Conservation (phyloP, 2,329 filamentous ascomycete genomes). For the Xylogone sp. region DNA sequence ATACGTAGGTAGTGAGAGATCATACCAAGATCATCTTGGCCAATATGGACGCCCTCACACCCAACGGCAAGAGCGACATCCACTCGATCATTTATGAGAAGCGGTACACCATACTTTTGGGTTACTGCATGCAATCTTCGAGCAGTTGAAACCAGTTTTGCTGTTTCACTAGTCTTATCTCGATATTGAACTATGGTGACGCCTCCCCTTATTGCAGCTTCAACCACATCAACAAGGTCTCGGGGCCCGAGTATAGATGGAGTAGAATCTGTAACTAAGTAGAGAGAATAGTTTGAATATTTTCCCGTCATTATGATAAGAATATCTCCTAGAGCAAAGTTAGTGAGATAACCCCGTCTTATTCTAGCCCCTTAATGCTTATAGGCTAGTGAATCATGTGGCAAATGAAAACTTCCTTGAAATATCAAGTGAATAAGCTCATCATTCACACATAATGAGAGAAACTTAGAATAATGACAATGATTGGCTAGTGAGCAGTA, state of each 20-base stretch:
- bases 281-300: constrained; percentile 72
- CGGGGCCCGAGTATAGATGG: constrained; percentile 70
- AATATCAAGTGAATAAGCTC: no score
- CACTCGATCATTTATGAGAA: constrained; percentile 90
- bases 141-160: constrained; percentile 65
- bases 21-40: constrained; percentile 86
- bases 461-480: no score
- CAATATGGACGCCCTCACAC: constrained; percentile 90
- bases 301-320: constrained; percentile 28
- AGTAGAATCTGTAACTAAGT: constrained; percentile 93
- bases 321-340: not conserved
- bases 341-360: not conserved
- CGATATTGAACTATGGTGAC: constrained; percentile 86
- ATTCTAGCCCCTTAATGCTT: not conserved
- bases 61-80: constrained; percentile 83
- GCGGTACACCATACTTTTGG: constrained; percentile 62
- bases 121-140: constrained; percentile 70
- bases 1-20: constrained; percentile 6
- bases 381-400: no score
- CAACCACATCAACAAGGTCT: constrained; percentile 70
- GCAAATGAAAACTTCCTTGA: no score
- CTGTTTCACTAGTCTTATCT: constrained; percentile 80
- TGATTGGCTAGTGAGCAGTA: no score
- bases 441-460: no score
- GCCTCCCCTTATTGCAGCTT: constrained; percentile 71